Base-by-base conservation (phyloP, 331 rosid species). In the Acacia pycnantha region DNA sequence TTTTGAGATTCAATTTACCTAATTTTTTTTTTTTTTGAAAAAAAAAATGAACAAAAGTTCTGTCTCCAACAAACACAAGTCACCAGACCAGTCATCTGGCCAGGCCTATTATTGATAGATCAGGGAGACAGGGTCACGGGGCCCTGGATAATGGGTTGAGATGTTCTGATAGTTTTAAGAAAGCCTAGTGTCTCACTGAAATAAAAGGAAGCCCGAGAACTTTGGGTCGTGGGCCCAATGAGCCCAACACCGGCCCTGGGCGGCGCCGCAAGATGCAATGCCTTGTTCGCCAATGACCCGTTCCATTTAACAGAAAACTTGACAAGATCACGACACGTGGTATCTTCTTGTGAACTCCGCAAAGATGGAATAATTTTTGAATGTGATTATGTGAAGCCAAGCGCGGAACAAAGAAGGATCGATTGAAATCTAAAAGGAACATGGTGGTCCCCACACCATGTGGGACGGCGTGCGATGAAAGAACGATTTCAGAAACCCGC, bases 351-450 rank as follows among this genome's bases (percentile, higher is more conserved):
- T 21, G 19, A 44, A 1, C 68, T 10, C 81, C n/a, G 1, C 47
- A 47, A 71, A 80, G 40, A 73, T 40, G 2, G 19, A 77, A 78
- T 40, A 72, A 83, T 77, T 14, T 80, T 89, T 89, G 41, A 37
- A 37, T 37, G 41, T 86, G 90, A 89, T 3, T 31, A 91, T 69
- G 80, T 26, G 77, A 64, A 48, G 86, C 81, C 92, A 85, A 88
- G 90, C 92, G 92, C 92, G 88, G 88, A 85, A 85, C 82, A 74
- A 22, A 74, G 29, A 50, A 59, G 19, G 21, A 74, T 26, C 6
- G 22, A 13, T 8, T n/a, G 29, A 10, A 68, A 68, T n/a, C 51
- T 13, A 67, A 35, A 21, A 31, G 1, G 29, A 43, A 56, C 8
- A 8, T 0, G 21, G 48, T 12, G 59, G 87, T 16, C 85, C 91